These are phyloP conservation scores for Pecoramyces ruminantium DNA, from an alignment of 192 early-diverging fungal genomes.

Conservation along the genomic window DNA sequence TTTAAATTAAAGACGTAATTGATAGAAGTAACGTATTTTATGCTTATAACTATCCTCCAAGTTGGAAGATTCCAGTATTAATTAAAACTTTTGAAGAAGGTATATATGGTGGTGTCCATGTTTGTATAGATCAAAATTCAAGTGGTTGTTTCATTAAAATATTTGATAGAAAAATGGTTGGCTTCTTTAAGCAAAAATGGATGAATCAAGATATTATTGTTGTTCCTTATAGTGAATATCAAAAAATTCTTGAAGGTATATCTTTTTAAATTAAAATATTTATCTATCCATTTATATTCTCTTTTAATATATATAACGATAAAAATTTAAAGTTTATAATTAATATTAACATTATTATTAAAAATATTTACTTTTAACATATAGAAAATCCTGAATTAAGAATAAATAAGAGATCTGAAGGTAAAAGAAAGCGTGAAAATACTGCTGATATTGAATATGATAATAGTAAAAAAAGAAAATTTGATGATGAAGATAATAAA, in stretches of 20 bases:
- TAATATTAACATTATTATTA: no score
- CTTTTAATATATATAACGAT: no score
- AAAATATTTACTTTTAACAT: neutral
- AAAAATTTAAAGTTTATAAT: no score
- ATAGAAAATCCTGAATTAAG: neutral
- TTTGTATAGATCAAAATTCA: neutral
- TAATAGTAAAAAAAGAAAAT: neutral
- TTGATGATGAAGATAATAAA: neutral
- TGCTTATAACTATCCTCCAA: neutral
- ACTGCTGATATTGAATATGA: neutral
- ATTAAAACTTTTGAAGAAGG: neutral
- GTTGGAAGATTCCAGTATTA: neutral
- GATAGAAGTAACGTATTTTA: neutral
- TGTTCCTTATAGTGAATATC: neutral
- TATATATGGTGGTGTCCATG: neutral
- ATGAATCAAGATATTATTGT: neutral
- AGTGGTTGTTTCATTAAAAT: neutral
- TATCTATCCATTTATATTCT: no score
- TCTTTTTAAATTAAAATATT: no score
- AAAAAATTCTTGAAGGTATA: neutral
- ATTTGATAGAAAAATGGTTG: neutral
- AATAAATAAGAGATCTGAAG: neutral
- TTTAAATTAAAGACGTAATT: neutral
- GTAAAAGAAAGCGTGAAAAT: neutral
- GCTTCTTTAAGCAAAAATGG: neutral